Evolutionary conservation across 2,329 filamentous ascomycete species (phyloP).

Genomic region (Blastomyces emzantsi): DNA sequence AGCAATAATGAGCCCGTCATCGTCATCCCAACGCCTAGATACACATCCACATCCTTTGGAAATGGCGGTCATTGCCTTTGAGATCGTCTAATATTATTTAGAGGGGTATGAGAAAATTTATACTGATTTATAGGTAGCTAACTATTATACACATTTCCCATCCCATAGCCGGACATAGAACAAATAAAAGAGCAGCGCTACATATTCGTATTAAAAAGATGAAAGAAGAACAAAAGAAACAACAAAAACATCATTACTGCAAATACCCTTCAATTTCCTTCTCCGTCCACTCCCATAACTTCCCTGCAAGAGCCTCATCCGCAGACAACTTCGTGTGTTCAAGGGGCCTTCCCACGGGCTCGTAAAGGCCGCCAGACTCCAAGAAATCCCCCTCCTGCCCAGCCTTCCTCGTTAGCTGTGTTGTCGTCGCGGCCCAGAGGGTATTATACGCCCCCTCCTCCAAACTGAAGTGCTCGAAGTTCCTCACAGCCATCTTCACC

Average conservation of each 20-base stretch:
- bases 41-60: neutral
- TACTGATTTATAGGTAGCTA: neutral
- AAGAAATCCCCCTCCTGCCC: neutral
- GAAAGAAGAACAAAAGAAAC: neutral
- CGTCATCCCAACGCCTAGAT: neutral
- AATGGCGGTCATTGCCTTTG: neutral
- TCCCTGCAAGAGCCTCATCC: constrained; percentile 23
- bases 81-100: neutral
- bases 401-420: neutral
- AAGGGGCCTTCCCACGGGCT: neutral
- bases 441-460: constrained; percentile 1
- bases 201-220: neutral
- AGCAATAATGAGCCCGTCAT: neutral
- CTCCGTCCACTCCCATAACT: constrained; percentile 34
- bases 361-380: neutral
- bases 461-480: neutral
- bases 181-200: neutral
- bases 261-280: constrained; percentile 13
- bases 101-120: neutral
- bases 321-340: constrained; percentile 8
- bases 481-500: constrained; percentile 5
- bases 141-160: neutral
- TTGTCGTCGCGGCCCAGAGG: neutral
- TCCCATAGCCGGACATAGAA: neutral
- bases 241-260: neutral